A percentile compares a stretch with the other conserved stretches of the same genome.
phyloP scores from a whole-genome alignment of 208 protist genomes.

The Trypanosoma cruzi region DNA sequence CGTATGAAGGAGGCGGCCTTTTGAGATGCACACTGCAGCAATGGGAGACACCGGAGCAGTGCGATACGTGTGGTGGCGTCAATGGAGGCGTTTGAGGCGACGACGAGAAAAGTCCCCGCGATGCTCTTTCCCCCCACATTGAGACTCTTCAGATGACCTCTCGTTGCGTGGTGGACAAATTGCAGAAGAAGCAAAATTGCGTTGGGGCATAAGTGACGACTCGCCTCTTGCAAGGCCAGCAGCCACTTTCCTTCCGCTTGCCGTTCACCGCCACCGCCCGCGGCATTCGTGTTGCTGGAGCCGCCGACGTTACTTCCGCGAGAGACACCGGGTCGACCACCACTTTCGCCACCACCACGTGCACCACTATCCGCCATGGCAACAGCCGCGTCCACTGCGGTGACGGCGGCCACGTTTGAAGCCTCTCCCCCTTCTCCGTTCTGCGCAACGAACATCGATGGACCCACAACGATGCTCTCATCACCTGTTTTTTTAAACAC shows the following conservation, averaged over 20 bases:
- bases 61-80: constrained; percentile 27
- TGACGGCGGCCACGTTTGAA: background rate
- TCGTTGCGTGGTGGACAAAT: constrained; percentile 30
- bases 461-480: constrained; percentile 25
- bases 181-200: constrained; percentile 50
- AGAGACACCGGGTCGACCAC: background rate
- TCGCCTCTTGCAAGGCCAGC: constrained; percentile 42
- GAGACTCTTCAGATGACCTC: constrained; percentile 33
- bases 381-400: background rate
- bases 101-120: constrained; percentile 48
- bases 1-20: constrained; percentile 54
- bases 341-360: constrained; percentile 2
- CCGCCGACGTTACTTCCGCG: no score
- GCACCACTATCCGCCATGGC: background rate
- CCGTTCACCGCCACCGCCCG: background rate
- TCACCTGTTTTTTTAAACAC: constrained; percentile 28
- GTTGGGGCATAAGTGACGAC: constrained; percentile 47
- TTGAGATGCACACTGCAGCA: constrained; percentile 46
- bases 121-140: constrained; percentile 52
- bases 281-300: background rate
- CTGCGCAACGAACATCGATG: constrained; percentile 18
- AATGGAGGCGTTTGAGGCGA: constrained; percentile 39
- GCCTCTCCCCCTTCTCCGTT: constrained; percentile 8
- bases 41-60: constrained; percentile 42
- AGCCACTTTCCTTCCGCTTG: constrained; percentile 28